Conservation (phyloP, 768 basidiomycete genomes). For the Podaxis pistillaris region DNA sequence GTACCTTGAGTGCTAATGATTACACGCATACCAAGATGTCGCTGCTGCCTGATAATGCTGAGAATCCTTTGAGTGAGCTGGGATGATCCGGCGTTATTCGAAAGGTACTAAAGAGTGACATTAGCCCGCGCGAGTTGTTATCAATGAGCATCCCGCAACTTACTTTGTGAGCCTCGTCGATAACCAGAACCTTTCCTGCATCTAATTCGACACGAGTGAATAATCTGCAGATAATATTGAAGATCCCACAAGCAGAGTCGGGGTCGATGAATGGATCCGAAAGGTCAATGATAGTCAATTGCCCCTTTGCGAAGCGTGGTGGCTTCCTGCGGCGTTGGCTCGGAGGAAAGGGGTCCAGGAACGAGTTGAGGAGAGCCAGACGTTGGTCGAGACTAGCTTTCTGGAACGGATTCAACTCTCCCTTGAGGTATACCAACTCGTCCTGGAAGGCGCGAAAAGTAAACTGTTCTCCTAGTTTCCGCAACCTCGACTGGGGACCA, state of each 20-base stretch:
- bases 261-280: conserved; percentile 75
- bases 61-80: conserved; percentile 60
- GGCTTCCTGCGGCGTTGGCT: conserved; percentile 5
- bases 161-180: conserved; percentile 79
- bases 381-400: conserved; percentile 58
- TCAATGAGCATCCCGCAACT: conserved; percentile 6
- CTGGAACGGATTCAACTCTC: conserved; percentile 54
- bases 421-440: conserved; percentile 43
- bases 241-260: conserved; percentile 63
- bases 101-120: conserved; percentile 51
- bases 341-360: conserved; percentile 35
- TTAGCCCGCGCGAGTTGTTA: not conserved
- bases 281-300: conserved; percentile 66
- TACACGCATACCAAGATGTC: conserved; percentile 70
- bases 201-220: conserved; percentile 60
- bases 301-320: conserved; percentile 51
- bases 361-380: conserved; percentile 57
- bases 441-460: conserved; percentile 48
- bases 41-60: conserved; percentile 63
- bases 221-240: conserved; percentile 64
- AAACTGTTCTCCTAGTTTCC: conserved; percentile 61
- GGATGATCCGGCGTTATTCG: conserved; percentile 38
- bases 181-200: conserved; percentile 67
- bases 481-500: conserved; percentile 49
- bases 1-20: conserved; percentile 74